Percentiles rank a stretch among this genome's conserved stretches.
These are phyloP conservation scores for Gleditsia sinensis DNA, from an alignment of 306 rosid species.

Conservation along the genomic window DNA sequence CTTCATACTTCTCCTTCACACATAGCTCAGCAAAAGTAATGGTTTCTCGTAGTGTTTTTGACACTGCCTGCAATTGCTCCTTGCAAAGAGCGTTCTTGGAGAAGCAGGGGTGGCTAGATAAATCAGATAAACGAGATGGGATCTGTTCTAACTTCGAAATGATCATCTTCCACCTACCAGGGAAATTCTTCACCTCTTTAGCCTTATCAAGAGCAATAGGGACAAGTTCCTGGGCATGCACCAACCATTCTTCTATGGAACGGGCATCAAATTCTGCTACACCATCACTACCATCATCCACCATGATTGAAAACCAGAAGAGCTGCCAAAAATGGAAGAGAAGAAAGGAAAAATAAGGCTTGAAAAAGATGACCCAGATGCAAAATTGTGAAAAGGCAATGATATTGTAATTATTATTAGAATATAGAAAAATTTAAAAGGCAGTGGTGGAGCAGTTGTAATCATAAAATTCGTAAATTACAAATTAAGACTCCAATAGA, in stretches of 20 bases:
- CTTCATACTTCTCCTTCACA: conserved; percentile 71
- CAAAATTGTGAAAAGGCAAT: conserved; percentile 15
- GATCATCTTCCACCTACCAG: conserved; percentile 87
- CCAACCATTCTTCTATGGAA: conserved; percentile 73
- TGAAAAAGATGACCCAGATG: conserved; percentile 42
- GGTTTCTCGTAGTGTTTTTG: conserved; percentile 57
- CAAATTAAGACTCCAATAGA: conserved; percentile 45
- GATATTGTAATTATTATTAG: too few relatives aligned
- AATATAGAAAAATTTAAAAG: too few relatives aligned
- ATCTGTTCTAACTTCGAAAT: conserved; percentile 78
- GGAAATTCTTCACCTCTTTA: conserved; percentile 72
- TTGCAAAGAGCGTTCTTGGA: conserved; percentile 83
- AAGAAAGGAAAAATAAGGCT: conserved; percentile 48
- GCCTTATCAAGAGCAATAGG: conserved; percentile 70
- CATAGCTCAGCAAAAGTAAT: conserved; percentile 73
- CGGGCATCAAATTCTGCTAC: conserved; percentile 31
- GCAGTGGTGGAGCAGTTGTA: conserved; percentile 65
- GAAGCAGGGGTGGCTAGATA: conserved; percentile 96
- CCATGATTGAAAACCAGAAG: conserved; percentile 54
- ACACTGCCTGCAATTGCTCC: conserved; percentile 90
- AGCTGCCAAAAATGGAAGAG: background rate
- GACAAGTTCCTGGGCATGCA: conserved; percentile 66
- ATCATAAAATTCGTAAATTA: conserved; percentile 54
- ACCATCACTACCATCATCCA: conserved; percentile 48
- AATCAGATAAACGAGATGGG: conserved; percentile 75